Conservation (phyloP, 768 basidiomycete genomes). For the Paxillus rubicundulus region DNA sequence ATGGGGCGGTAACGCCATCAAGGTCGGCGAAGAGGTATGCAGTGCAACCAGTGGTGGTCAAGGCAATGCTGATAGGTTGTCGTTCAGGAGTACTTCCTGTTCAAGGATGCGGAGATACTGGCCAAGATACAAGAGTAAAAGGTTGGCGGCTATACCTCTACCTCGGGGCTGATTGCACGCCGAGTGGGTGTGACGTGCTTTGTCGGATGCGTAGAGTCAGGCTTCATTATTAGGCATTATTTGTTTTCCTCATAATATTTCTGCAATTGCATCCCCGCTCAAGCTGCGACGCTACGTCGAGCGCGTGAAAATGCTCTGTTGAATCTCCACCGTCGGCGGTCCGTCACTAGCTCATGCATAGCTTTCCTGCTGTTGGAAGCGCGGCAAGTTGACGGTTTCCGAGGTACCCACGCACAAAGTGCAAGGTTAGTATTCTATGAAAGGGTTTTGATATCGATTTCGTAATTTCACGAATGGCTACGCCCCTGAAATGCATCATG, state of each 20-base stretch:
- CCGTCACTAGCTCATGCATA: no score
- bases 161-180: not conserved
- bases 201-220: constrained; percentile 6
- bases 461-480: no score
- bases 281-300: constrained; percentile 1
- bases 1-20: constrained; percentile 95
- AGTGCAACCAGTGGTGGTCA: not conserved
- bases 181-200: constrained; percentile 1
- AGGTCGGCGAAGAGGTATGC: constrained; percentile 93
- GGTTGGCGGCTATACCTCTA: not conserved
- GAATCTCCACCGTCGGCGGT: no score
- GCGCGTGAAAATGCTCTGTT: not conserved
- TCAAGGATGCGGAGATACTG: constrained; percentile 92
- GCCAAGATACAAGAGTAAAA: constrained; percentile 87
- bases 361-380: no score
- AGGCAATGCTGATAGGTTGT: not conserved
- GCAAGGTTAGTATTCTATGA: no score
- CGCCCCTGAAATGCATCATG: no score
- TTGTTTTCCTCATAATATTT: no score
- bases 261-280: constrained; percentile 35
- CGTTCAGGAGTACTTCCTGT: constrained; percentile 86
- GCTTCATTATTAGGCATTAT: constrained; percentile 11
- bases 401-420: no score
- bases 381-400: no score
- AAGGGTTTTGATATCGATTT: no score